phyloP scores from a whole-genome alignment of 495 filamentous ascomycete species.

The Trichodelitschia bisporula region DNA sequence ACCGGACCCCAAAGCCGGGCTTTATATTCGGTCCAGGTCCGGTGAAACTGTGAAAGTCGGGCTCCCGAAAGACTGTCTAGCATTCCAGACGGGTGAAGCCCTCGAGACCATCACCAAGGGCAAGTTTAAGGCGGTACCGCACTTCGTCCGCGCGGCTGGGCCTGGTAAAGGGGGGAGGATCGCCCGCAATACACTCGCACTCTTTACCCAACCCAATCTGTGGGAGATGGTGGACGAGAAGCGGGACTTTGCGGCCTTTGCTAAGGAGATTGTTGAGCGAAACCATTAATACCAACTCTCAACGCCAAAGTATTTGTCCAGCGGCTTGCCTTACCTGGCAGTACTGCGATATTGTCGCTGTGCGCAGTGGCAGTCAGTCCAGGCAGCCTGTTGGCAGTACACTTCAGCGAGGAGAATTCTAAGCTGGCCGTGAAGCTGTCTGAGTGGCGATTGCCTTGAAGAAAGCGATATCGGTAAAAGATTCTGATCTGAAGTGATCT shows the following conservation, averaged over 20 bases:
- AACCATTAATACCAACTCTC: too few relatives aligned
- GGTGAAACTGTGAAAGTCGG: slow-evolving; percentile 60
- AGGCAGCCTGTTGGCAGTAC: too few relatives aligned
- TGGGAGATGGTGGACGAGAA: slow-evolving; percentile 59
- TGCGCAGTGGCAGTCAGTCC: too few relatives aligned
- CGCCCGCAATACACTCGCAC: slow-evolving; percentile 80
- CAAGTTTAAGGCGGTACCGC: slow-evolving; percentile 79
- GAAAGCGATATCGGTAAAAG: too few relatives aligned
- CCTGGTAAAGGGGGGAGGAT: slow-evolving; percentile 22
- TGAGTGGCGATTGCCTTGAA: too few relatives aligned
- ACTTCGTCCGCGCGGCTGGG: slow-evolving; percentile 65
- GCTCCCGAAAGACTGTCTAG: slow-evolving; percentile 75
- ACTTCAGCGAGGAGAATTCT: too few relatives aligned
- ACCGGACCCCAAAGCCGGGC: slow-evolving; percentile 60
- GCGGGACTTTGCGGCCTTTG: slow-evolving; percentile 70
- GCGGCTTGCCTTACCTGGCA: too few relatives aligned
- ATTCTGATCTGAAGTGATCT: too few relatives aligned
- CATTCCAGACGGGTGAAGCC: slow-evolving; percentile 89
- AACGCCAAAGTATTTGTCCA: too few relatives aligned
- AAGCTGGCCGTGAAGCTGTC: too few relatives aligned
- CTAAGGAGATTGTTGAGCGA: slow-evolving; percentile 54
- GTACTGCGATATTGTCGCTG: too few relatives aligned
- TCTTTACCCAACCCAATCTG: slow-evolving; percentile 93
- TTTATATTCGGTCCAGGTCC: slow-evolving; percentile 75
- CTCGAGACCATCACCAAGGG: slow-evolving; percentile 73